phyloP scores from a whole-genome alignment of 1,139 yeast species.

The Zygosaccharomyces sapae region DNA sequence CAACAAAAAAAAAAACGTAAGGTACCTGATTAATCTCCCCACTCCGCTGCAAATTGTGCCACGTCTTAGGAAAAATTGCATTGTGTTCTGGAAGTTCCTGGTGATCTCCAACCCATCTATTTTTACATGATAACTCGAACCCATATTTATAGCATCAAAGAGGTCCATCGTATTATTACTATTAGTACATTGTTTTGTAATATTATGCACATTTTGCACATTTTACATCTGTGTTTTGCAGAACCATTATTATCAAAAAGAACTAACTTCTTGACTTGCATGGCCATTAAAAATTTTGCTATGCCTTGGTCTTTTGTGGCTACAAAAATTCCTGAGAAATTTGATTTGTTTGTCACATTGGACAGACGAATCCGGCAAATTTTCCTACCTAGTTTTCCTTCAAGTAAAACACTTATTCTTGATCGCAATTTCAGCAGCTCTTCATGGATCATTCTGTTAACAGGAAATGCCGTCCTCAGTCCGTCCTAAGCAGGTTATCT shows the following conservation, averaged over 20 bases:
- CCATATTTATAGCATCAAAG: constrained; percentile 40
- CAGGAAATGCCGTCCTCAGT: constrained; percentile 62
- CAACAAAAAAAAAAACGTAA: constrained; percentile 42
- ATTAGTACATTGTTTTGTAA: constrained; percentile 43
- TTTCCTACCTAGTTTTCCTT: constrained; percentile 44
- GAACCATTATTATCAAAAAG: constrained; percentile 37
- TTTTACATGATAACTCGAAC: too few species aligned
- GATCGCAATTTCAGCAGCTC: constrained; percentile 47
- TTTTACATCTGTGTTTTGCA: constrained; percentile 17
- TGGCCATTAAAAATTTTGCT: constrained; percentile 68
- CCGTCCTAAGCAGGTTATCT: constrained; percentile 58
- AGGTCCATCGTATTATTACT: too few species aligned
- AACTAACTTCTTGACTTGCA: constrained; percentile 59
- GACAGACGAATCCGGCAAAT: constrained; percentile 37
- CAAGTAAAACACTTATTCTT: constrained; percentile 42
- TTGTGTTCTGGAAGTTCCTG: too few species aligned
- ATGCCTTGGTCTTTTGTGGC: constrained; percentile 44
- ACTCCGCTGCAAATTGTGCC: too few species aligned
- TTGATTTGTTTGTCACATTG: constrained; percentile 42
- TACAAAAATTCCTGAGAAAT: constrained; percentile 62
- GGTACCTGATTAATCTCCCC: constrained; percentile 46
- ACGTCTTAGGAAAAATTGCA: too few species aligned
- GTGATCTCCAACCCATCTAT: too few species aligned
- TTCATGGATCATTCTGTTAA: constrained; percentile 60
- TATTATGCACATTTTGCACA: constrained; percentile 41